Percentiles rank a stretch among this genome's conserved stretches.
These are phyloP conservation scores for Nidula niveotomentosa DNA, from an alignment of 1,284 basidiomycete species.

Conservation along the genomic window DNA sequence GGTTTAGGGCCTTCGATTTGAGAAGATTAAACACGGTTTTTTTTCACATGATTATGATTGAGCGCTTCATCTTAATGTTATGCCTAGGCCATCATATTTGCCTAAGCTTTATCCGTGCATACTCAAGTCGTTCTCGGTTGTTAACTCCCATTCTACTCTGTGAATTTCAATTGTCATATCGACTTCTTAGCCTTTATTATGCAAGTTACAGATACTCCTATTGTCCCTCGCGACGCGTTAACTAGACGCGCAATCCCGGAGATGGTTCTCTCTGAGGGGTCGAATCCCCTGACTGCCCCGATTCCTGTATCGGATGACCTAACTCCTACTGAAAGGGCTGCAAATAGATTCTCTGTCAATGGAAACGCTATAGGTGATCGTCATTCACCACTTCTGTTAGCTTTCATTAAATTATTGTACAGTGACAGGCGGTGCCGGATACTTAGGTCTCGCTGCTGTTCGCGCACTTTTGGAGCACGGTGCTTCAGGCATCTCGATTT, in stretches of 20 bases:
- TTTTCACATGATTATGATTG: too few relatives aligned
- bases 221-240: not conserved
- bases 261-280: conserved; percentile 19
- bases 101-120: too few relatives aligned
- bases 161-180: too few relatives aligned
- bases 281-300: conserved; percentile 33
- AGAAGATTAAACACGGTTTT: too few relatives aligned
- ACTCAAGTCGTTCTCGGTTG: too few relatives aligned
- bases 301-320: conserved; percentile 16
- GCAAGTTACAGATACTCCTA: too few relatives aligned
- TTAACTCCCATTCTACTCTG: too few relatives aligned
- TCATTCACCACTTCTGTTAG: not conserved
- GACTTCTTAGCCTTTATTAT: too few relatives aligned
- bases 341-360: conserved; percentile 30
- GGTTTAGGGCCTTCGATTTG: too few relatives aligned
- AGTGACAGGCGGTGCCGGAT: conserved; percentile 44
- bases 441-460: conserved; percentile 30
- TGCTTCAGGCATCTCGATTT: conserved; percentile 33
- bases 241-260: not conserved
- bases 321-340: conserved; percentile 24
- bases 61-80: too few relatives aligned
- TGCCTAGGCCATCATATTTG: too few relatives aligned
- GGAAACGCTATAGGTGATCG: conserved; percentile 38
- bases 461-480: conserved; percentile 42
- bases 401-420: not conserved